These are phyloP conservation scores for Phytophthora parvispora DNA, from an alignment of 352 stramenopile genomes.

Conservation along the genomic window DNA sequence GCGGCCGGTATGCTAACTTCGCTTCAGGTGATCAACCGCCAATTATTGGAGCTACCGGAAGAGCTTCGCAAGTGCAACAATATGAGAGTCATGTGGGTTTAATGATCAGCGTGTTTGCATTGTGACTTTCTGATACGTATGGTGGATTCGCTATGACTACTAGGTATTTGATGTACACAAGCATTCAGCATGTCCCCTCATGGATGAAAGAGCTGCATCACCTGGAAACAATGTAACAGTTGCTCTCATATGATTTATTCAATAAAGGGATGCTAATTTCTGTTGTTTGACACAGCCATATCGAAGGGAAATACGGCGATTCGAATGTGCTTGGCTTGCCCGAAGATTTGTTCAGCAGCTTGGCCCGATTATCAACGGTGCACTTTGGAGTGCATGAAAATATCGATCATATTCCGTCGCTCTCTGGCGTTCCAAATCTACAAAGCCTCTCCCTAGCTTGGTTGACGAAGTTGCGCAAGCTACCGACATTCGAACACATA, in stretches of 20 bases:
- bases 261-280: not conserved
- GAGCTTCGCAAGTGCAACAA: slow-evolving; percentile 30
- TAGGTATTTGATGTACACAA: slow-evolving; percentile 26
- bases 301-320: slow-evolving; percentile 26
- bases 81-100: slow-evolving; percentile 14
- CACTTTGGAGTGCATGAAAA: slow-evolving; percentile 23
- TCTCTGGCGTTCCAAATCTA: slow-evolving; percentile 21
- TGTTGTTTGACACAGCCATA: slow-evolving; percentile 5
- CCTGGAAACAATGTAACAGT: slow-evolving; percentile 23
- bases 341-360: slow-evolving; percentile 18
- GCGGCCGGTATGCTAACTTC: slow-evolving; percentile 34
- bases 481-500: slow-evolving; percentile 19
- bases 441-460: slow-evolving; percentile 21
- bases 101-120: not conserved
- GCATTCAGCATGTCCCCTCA: slow-evolving; percentile 3
- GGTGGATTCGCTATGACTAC: not conserved
- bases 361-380: slow-evolving; percentile 19
- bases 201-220: slow-evolving; percentile 16
- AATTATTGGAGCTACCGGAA: slow-evolving; percentile 24
- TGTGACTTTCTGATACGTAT: not conserved
- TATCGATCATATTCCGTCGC: slow-evolving; percentile 9
- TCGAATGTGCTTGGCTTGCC: slow-evolving; percentile 23
- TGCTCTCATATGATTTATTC: not conserved
- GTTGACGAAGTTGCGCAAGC: slow-evolving; percentile 11
- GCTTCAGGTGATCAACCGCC: slow-evolving; percentile 54